Evolutionary conservation across 2,329 filamentous ascomycete species (phyloP), one percentile per base, ranked within the genome.

Genomic region (Eutypella sp.): DNA sequence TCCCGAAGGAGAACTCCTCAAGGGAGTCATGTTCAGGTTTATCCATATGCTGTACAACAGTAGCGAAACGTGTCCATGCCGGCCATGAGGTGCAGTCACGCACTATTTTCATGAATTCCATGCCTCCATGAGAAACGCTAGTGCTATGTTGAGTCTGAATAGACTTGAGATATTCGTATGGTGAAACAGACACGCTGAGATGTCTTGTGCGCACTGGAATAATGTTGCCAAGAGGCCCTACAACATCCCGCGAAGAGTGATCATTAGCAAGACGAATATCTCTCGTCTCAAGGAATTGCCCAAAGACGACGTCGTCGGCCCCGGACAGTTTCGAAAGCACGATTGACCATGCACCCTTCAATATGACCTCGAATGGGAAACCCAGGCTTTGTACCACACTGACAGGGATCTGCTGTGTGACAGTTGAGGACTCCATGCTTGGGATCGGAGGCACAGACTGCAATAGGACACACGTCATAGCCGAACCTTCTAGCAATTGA

Each of bases 341-440:
- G 48, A 77, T 70, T 1, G 76, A 73, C 78, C 79, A 83, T 0
- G 78, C 78, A 0, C 76, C 72, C 57, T 79, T 80, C 27, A 82
- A 65, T 3, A 82, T 68, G 0, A 74, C 72, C 47, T 77, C 73
- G 31, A 76, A 74, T 0, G 68, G 66, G 47, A 78, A 67, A 8
- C 69, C 71, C 3, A 75, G 61, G 29, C 68, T 69, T 7, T 66
- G 54, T 4, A 74, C 57, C 9, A 70, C 66, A 6, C 66, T 67
- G 1, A 74, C 57, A 1, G 68, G 53, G 16, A 73, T 65, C 18
- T 65, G 66, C 45, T 70, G 65, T 3, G 57, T 59, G 8, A 76
- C 47, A 1, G 67, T 71, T 48, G 65, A 69, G 45, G 66, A 62
- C 40, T 65, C 67, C 13, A 58, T 62, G 7, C 61, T 69, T 24